Evolutionary conservation across 768 basidiomycete species (phyloP), one percentile per base, ranked within the genome.

Genomic region (Termitomyces sp.): DNA sequence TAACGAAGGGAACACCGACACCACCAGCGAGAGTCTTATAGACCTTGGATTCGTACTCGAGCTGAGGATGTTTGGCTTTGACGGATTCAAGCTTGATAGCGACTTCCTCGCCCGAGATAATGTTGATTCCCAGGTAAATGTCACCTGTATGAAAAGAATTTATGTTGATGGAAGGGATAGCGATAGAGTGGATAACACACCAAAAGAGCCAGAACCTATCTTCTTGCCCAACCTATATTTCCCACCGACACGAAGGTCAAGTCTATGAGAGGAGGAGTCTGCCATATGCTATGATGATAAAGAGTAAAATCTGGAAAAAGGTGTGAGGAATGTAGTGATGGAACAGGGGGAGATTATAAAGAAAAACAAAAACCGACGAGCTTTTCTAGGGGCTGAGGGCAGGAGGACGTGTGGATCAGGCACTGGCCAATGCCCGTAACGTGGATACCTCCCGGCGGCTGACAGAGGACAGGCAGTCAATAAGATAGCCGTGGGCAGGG

Each of bases 61-160:
- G 89, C 75, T 99, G 97, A n/a, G 97, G 97, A 65, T 99, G 97
- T 74, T 99, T 99, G 64, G 97, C 97, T 75, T 99, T 99, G 73
- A 98, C 94, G 1, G 96, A 98, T 75, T 99, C 97, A 66, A 99
- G 91, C 76, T 99, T 99, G 83, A 99, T 99, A 70, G 94, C 97
- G 59, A 98, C 96, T 71, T 98, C 97, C 71, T 99, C 97, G 26
- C 96, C 96, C 17, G 96, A 98, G 70, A 98, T 98, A 78, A 99
- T 98, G 82, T 98, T 99, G 73, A 97, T 96, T 56, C 97, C 97
- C 60, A 98, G 91, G 72, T 98, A 98, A 75, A 99, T 98, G 71
- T 98, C 96, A 73, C 94, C 96, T 96, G 46, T 23, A 43, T 50
- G 46, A 41, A 46, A 50, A 21, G 23, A n/a, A 40, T 48, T 55